Percentiles rank a stretch among this genome's conserved stretches.
phyloP scores from a whole-genome alignment of 106 monocot species.

The Acorus gramineus region DNA sequence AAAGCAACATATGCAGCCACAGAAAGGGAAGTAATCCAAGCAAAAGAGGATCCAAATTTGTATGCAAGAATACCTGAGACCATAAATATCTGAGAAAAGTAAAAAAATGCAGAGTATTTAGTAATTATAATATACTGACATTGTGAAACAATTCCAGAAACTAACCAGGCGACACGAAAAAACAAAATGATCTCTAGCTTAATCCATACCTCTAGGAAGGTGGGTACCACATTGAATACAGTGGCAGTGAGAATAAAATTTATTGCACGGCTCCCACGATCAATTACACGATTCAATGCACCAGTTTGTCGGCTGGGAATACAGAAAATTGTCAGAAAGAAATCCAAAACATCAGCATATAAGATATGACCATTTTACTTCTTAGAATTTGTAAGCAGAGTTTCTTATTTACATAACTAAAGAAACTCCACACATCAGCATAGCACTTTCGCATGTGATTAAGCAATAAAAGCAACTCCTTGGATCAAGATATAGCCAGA shows the following conservation, averaged over 20 bases:
- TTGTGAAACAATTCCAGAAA: background rate
- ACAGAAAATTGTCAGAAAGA: slow-evolving; percentile 8
- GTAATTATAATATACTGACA: background rate
- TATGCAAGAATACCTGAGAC: slow-evolving; percentile 96
- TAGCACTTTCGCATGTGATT: background rate
- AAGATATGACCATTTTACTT: too few relatives aligned
- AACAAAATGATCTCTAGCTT: background rate
- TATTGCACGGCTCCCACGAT: slow-evolving; percentile 97
- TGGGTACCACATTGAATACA: slow-evolving; percentile 94
- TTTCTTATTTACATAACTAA: too few relatives aligned
- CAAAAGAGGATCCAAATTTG: slow-evolving; percentile 86
- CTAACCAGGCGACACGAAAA: background rate
- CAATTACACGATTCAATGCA: slow-evolving; percentile 91
- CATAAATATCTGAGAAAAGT: slow-evolving; percentile 70
- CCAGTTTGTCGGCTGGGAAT: slow-evolving; percentile 92
- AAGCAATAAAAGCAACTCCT: background rate
- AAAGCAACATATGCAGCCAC: slow-evolving; percentile 93
- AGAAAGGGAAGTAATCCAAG: slow-evolving; percentile 91
- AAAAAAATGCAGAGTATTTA: slow-evolving; percentile 1
- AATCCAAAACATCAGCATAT: too few relatives aligned
- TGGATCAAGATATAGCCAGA: background rate
- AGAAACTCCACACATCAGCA: too few relatives aligned
- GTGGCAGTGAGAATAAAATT: slow-evolving; percentile 86
- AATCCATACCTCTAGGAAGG: slow-evolving; percentile 74
- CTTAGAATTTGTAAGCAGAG: too few relatives aligned